A percentile compares a stretch with the other conserved stretches of the same genome.
Conservation (phyloP, 2,329 filamentous ascomycete species). For the Alternaria novae-zelandiae region DNA sequence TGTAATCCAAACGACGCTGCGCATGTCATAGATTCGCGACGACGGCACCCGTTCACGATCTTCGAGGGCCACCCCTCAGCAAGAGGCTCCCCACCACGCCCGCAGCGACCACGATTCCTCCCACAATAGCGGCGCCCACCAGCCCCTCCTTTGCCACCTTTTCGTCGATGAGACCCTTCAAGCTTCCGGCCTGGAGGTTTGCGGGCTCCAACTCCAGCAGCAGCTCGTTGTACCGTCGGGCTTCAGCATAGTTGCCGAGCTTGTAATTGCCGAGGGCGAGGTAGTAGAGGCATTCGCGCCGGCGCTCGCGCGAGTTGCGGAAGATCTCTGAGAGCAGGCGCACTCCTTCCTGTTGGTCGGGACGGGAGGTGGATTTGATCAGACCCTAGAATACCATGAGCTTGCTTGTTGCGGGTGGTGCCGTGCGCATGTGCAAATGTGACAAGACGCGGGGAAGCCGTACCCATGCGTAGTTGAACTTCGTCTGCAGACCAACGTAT, state of each 20-base stretch:
- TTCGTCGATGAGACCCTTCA: slow-evolving; percentile 89
- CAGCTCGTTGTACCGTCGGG: slow-evolving; percentile 90
- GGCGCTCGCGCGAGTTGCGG: slow-evolving; percentile 87
- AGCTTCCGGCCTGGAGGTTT: slow-evolving; percentile 87
- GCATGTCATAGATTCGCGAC: background rate
- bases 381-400: slow-evolving; percentile 68
- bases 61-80: slow-evolving; percentile 72
- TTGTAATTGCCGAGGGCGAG: slow-evolving; percentile 97
- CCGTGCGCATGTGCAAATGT: background rate
- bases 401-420: slow-evolving; percentile 2
- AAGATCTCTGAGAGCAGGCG: slow-evolving; percentile 96
- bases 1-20: background rate
- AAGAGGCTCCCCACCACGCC: slow-evolving; percentile 91
- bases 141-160: slow-evolving; percentile 94
- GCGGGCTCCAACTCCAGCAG: slow-evolving; percentile 88
- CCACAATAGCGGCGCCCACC: slow-evolving; percentile 92
- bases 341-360: slow-evolving; percentile 93
- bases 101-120: slow-evolving; percentile 88
- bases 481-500: slow-evolving; percentile 95
- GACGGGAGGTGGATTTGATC: slow-evolving; percentile 85
- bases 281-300: slow-evolving; percentile 98
- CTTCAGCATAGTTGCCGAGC: slow-evolving; percentile 95
- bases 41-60: slow-evolving; percentile 51
- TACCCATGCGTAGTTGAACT: slow-evolving; percentile 99
- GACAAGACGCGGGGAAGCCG: slow-evolving; percentile 26